Evolutionary conservation across 2,329 filamentous ascomycete species (phyloP).

Genomic region (Paecilomyces fulvus): DNA sequence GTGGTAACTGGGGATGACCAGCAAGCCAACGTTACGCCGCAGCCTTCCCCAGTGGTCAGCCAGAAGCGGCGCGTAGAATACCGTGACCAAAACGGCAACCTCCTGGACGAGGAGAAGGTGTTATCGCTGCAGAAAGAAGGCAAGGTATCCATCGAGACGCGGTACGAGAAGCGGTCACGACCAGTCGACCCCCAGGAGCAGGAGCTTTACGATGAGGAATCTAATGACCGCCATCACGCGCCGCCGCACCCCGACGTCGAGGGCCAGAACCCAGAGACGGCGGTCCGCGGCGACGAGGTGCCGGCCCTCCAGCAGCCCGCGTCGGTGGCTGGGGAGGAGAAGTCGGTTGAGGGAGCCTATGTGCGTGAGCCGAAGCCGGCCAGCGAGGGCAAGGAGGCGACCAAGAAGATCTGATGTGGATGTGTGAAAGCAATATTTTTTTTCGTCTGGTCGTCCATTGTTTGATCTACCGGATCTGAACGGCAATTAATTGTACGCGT

Average conservation of each 20-base stretch:
- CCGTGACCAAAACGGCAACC: conserved; percentile 85
- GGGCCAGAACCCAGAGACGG: conserved; percentile 50
- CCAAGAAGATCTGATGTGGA: conserved; percentile 18
- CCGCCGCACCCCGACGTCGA: conserved; percentile 50
- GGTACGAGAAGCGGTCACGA: conserved; percentile 88
- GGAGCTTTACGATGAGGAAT: conserved; percentile 49
- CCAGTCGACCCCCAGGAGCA: conserved; percentile 73
- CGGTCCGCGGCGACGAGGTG: conserved; percentile 30
- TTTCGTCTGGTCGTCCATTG: background rate
- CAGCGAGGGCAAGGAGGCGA: conserved; percentile 41
- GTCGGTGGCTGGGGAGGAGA: conserved; percentile 29
- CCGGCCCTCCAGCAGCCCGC: conserved; percentile 31
- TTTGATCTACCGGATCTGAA: background rate
- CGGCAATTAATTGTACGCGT: conserved; percentile 1
- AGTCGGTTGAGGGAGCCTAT: conserved; percentile 26
- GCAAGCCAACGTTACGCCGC: conserved; percentile 25
- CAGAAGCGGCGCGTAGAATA: conserved; percentile 85
- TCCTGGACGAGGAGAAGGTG: conserved; percentile 77
- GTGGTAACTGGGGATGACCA: conserved; percentile 11
- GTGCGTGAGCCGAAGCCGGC: conserved; percentile 37
- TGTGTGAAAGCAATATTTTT: conserved; percentile 1
- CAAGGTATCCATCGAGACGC: conserved; percentile 91
- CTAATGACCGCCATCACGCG: conserved; percentile 19
- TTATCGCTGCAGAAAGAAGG: conserved; percentile 62
- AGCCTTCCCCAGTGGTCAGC: conserved; percentile 30